Conservation (phyloP, 106 monocot species). For the Dendrobium catenatum region DNA sequence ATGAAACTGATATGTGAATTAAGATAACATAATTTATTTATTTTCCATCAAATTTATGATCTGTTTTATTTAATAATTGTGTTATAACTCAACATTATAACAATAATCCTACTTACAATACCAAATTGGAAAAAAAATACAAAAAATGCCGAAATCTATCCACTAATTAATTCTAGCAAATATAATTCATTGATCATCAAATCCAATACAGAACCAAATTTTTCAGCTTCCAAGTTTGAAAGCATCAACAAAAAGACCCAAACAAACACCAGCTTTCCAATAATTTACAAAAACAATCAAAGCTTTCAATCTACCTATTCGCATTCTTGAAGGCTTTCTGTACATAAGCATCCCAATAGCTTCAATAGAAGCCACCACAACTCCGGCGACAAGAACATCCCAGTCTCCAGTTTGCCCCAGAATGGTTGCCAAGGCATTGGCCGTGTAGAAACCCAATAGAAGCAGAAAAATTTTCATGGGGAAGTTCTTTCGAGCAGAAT, state of each 20-base stretch:
- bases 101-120: no score
- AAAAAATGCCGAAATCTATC: no score
- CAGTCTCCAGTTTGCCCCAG: conserved; percentile 96
- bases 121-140: no score
- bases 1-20: no score
- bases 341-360: conserved; percentile 96
- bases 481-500: conserved; percentile 64
- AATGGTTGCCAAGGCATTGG: conserved; percentile 90
- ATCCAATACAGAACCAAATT: neutral
- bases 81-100: no score
- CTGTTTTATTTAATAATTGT: no score
- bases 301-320: conserved; percentile 45
- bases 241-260: conserved; percentile 95
- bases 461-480: conserved; percentile 91
- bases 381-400: conserved; percentile 92
- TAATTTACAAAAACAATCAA: conserved; percentile 73
- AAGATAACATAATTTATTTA: no score
- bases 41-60: no score
- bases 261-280: conserved; percentile 94
- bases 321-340: conserved; percentile 37
- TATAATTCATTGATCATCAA: neutral
- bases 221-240: conserved; percentile 90
- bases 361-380: conserved; percentile 87
- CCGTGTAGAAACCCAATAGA: conserved; percentile 91
- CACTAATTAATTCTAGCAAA: neutral